phyloP scores from a whole-genome alignment of 345 rosid genomes.

The Brassica juncea region DNA sequence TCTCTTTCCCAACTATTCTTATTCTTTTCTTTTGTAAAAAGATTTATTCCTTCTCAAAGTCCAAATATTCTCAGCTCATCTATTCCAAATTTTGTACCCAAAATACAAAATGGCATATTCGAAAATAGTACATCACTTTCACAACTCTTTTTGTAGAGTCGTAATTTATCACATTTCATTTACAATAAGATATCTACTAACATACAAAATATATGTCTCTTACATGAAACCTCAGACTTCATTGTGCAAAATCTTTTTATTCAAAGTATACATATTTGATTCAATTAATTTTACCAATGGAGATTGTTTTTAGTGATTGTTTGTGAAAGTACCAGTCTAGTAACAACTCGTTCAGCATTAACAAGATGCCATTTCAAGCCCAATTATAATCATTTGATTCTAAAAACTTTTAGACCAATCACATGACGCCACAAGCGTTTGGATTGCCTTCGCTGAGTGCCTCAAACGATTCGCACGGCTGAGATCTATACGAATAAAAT shows the following conservation, averaged over 20 bases:
- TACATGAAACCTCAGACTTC: neutral
- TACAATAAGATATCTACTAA: neutral
- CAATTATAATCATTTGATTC: conserved; percentile 15
- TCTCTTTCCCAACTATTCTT: conserved; percentile 29
- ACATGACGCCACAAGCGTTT: conserved; percentile 82
- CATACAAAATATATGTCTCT: neutral
- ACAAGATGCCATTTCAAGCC: neutral
- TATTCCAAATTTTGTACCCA: conserved; percentile 21
- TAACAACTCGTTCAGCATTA: conserved; percentile 8
- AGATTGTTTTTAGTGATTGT: neutral
- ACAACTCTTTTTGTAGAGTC: neutral
- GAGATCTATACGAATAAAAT: conserved; percentile 45
- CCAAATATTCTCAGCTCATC: conserved; percentile 18
- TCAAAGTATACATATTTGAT: neutral
- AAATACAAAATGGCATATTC: conserved; percentile 11
- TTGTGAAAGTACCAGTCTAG: conserved; percentile 6
- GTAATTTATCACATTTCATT: neutral
- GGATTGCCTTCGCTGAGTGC: conserved; percentile 89
- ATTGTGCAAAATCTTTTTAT: conserved; percentile 1
- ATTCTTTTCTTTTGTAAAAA: conserved; percentile 29
- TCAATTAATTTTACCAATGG: neutral
- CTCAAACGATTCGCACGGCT: conserved; percentile 65
- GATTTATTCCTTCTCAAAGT: conserved; percentile 37
- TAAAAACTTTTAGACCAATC: conserved; percentile 22
- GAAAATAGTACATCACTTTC: conserved; percentile 9